Base-by-base conservation (phyloP, 2,329 filamentous ascomycete genomes). In the Aureobasidium sp. region DNA sequence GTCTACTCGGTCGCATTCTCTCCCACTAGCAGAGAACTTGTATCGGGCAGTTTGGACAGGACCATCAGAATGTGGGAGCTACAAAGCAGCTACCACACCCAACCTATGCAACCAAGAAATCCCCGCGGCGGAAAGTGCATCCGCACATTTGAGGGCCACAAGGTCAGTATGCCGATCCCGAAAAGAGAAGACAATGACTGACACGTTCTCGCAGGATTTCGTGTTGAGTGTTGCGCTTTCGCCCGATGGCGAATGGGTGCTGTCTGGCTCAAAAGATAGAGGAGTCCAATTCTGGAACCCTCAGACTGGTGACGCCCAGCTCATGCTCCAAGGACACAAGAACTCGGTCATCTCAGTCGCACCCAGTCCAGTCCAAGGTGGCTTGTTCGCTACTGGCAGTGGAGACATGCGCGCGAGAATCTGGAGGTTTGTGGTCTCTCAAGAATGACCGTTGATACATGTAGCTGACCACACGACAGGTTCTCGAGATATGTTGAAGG, bases 41-140 rank as follows among this genome's bases (percentile, higher is more conserved):
- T 97, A 65, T 94, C 87, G 63, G 93, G 93, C 58, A 94, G 87
- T 78, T 75, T 97, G 62, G 93, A 98, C 69, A 95, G 95, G 78
- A 97, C 91, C 0, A 97, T 97, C 77, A 95, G 96, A 77, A 95
- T 97, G 86, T 98, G 93, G 90, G 90, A 96, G 74, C 79, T 98
- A 47, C 78, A 61, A 80, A 84, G 63, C 79, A 83, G 55, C 78
- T 79, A 65, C 77, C 79, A 39, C 80, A 78, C 58, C 54, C 81
- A 79, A 27, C 54, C 52, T 19, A 47, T 57, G 32, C 48, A 24
- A 41, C 48, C 48, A 24, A 40, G 48, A 24, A 51, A 51, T 37
- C 79, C 84, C 7, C 94, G 93, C 75, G 86, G 86, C 30, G 91
- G 93, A 62, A 89, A 95, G 69, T 97, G 93, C 68, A 84, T 96